Percentiles rank a stretch among this genome's conserved stretches.
These are phyloP conservation scores for Liriodendron chinense DNA, from an alignment of 164 flowering plant genomes.

Conservation along the genomic window DNA sequence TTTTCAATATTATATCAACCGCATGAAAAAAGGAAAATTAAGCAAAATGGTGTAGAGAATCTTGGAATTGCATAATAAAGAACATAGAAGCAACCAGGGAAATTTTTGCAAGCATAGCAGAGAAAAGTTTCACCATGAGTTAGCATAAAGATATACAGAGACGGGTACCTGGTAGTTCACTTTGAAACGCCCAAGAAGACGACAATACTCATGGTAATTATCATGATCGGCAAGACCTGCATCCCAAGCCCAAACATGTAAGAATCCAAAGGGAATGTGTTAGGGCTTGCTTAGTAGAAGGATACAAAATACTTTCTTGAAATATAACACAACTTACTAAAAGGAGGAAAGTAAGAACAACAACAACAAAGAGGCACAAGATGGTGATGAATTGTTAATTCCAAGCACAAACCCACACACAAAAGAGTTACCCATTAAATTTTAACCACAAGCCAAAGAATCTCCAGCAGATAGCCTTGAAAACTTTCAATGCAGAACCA, in stretches of 20 bases:
- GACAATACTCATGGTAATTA: conserved; percentile 97
- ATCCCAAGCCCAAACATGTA: conserved; percentile 9
- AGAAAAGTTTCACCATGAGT: neutral
- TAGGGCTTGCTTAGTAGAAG: neutral
- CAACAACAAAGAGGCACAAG: too few relatives aligned
- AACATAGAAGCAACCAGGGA: neutral
- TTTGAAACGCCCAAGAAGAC: conserved; percentile 95
- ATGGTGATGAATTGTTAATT: too few relatives aligned
- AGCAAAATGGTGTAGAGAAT: neutral
- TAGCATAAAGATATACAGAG: neutral
- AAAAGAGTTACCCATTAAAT: too few relatives aligned
- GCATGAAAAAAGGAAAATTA: neutral
- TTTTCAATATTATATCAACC: neutral
- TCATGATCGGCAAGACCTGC: conserved; percentile 97
- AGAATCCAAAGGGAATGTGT: neutral
- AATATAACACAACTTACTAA: too few relatives aligned
- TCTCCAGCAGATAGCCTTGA: too few relatives aligned
- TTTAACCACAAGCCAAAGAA: too few relatives aligned
- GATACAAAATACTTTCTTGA: neutral
- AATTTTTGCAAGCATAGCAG: neutral
- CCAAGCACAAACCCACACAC: too few relatives aligned
- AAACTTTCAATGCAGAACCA: too few relatives aligned
- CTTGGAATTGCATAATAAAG: neutral
- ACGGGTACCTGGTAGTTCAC: conserved; percentile 81
- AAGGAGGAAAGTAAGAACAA: neutral